phyloP scores from a whole-genome alignment of 352 stramenopile genomes.

The Globisporangium cederbergense region DNA sequence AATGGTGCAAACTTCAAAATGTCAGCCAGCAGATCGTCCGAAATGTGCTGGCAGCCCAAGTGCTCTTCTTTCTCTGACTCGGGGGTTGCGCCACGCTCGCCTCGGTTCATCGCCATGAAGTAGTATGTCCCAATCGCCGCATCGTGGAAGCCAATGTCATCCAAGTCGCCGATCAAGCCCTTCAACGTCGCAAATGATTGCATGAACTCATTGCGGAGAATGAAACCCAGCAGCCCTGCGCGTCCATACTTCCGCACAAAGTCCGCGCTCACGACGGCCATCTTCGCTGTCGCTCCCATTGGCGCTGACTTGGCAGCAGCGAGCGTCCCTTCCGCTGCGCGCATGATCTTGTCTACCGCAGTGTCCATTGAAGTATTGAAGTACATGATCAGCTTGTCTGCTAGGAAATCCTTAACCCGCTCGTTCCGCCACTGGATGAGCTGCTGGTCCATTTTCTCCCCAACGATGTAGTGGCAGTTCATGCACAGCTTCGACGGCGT shows the following conservation, averaged over 20 bases:
- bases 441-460: constrained; percentile 75
- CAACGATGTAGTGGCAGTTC: constrained; percentile 69
- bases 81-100: constrained; percentile 67
- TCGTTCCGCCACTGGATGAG: constrained; percentile 76
- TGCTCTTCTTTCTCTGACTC: constrained; percentile 61
- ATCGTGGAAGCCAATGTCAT: constrained; percentile 82
- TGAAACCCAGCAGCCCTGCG: constrained; percentile 75
- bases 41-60: constrained; percentile 46
- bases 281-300: constrained; percentile 78
- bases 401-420: constrained; percentile 74
- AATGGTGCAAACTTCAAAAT: constrained; percentile 75
- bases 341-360: constrained; percentile 82
- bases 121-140: constrained; percentile 84
- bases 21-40: constrained; percentile 68
- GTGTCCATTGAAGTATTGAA: constrained; percentile 80
- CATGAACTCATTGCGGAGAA: constrained; percentile 87
- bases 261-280: constrained; percentile 81
- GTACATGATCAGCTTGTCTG: constrained; percentile 62
- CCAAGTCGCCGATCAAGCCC: constrained; percentile 71
- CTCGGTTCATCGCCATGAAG: constrained; percentile 88
- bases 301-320: constrained; percentile 73
- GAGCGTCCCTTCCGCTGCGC: constrained; percentile 72
- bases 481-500: constrained; percentile 58
- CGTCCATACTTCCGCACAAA: constrained; percentile 84
- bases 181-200: constrained; percentile 86